A percentile compares a stretch with the other conserved stretches of the same genome.
phyloP scores from a whole-genome alignment of 495 filamentous ascomycete genomes.

The Penicillium lagena region DNA sequence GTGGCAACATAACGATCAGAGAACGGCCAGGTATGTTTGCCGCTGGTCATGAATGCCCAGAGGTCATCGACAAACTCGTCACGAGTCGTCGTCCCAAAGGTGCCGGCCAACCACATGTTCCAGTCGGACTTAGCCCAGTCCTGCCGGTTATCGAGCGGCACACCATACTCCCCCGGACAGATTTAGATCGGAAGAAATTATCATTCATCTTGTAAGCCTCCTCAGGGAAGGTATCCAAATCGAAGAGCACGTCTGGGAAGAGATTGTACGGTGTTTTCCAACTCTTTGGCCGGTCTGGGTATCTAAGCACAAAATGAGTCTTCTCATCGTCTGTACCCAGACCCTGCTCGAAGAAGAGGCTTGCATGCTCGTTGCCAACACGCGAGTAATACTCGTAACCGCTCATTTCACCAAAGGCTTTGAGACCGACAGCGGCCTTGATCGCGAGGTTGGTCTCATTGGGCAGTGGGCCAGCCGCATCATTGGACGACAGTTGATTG shows the following conservation, averaged over 20 bases:
- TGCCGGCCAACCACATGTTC: slow-evolving; percentile 42
- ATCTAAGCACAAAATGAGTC: slow-evolving; percentile 41
- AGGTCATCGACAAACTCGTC: slow-evolving; percentile 34
- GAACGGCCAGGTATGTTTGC: slow-evolving; percentile 42
- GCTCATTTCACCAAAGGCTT: slow-evolving; percentile 39
- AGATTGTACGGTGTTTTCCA: slow-evolving; percentile 42
- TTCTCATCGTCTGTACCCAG: slow-evolving; percentile 27
- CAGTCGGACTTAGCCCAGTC: slow-evolving; percentile 46
- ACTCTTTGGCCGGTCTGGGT: slow-evolving; percentile 25
- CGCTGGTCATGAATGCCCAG: slow-evolving; percentile 42
- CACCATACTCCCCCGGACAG: slow-evolving; percentile 33
- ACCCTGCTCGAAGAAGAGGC: slow-evolving; percentile 31
- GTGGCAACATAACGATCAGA: slow-evolving; percentile 38
- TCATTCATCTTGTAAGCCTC: slow-evolving; percentile 32
- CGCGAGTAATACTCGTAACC: slow-evolving; percentile 31
- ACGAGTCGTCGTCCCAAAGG: slow-evolving; percentile 21
- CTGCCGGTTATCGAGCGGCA: slow-evolving; percentile 36
- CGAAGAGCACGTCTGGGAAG: slow-evolving; percentile 39
- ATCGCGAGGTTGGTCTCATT: slow-evolving; percentile 55
- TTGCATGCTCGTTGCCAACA: slow-evolving; percentile 31
- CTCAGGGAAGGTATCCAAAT: slow-evolving; percentile 31
- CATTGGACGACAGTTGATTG: slow-evolving; percentile 49
- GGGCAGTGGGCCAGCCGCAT: slow-evolving; percentile 41
- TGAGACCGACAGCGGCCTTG: slow-evolving; percentile 49
- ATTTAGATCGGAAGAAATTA: slow-evolving; percentile 23